These are phyloP conservation scores for Ceratocystis alfenasii DNA, from an alignment of 2,329 filamentous ascomycete species.

Conservation along the genomic window DNA sequence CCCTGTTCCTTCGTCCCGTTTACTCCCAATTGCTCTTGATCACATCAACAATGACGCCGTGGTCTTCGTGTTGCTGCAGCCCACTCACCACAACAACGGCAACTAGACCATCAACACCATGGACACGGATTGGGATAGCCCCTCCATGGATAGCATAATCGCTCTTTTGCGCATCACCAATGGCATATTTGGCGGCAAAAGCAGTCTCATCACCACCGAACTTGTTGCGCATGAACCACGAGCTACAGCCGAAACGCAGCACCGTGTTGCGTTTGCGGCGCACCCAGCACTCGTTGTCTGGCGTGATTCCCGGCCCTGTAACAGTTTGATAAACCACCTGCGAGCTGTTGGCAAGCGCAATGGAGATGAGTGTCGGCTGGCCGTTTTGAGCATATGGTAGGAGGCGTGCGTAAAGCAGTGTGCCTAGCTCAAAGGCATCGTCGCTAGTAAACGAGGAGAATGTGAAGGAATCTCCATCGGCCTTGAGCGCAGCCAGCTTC, in stretches of 20 bases:
- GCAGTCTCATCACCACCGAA: conserved; percentile 49
- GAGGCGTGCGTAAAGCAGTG: conserved; percentile 52
- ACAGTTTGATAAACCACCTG: conserved; percentile 60
- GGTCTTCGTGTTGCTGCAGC: conserved; percentile 64
- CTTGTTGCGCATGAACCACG: conserved; percentile 61
- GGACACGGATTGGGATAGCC: conserved; percentile 58
- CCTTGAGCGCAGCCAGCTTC: conserved; percentile 24
- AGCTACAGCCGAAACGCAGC: conserved; percentile 55
- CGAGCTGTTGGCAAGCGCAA: conserved; percentile 44
- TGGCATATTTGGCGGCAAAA: conserved; percentile 53
- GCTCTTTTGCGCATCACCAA: conserved; percentile 43
- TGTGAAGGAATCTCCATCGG: conserved; percentile 35
- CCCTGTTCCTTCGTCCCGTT: background rate
- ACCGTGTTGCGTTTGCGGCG: conserved; percentile 60
- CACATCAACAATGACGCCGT: conserved; percentile 61
- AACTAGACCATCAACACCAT: conserved; percentile 62
- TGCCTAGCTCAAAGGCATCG: conserved; percentile 55
- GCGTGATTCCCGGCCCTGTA: conserved; percentile 52
- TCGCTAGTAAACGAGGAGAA: conserved; percentile 46
- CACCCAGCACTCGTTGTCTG: conserved; percentile 63
- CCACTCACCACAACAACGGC: conserved; percentile 66
- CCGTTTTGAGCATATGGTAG: conserved; percentile 34
- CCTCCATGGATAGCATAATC: conserved; percentile 70
- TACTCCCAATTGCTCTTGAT: conserved; percentile 29
- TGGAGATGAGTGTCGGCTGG: conserved; percentile 50